phyloP scores from a whole-genome alignment of 169 alveolate genomes.

The Plasmodium malariae region DNA sequence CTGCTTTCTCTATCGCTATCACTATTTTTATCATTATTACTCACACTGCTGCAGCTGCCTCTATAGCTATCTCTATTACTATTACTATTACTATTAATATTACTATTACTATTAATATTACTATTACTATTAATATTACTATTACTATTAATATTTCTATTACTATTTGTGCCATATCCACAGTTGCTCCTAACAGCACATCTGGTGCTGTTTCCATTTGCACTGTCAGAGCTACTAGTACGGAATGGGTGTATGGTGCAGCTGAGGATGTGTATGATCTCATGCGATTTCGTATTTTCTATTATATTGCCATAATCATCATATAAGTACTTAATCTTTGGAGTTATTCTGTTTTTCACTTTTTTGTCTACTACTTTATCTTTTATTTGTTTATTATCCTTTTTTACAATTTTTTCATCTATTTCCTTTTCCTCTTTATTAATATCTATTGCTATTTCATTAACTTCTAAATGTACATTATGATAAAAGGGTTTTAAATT shows the following conservation, averaged over 20 bases:
- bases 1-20: too few species aligned
- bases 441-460: background rate
- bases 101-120: too few species aligned
- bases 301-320: constrained; percentile 67
- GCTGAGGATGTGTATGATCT: constrained; percentile 26
- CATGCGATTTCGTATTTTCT: constrained; percentile 43
- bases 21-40: too few species aligned
- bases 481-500: constrained; percentile 41
- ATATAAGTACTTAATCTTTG: constrained; percentile 49
- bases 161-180: too few species aligned
- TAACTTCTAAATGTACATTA: constrained; percentile 16
- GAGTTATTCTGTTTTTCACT: constrained; percentile 57
- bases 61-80: too few species aligned
- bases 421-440: background rate
- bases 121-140: too few species aligned
- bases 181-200: too few species aligned
- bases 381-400: background rate
- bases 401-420: constrained; percentile 3
- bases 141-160: too few species aligned
- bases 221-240: background rate
- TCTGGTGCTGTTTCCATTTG: too few species aligned
- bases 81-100: too few species aligned
- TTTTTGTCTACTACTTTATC: constrained; percentile 37
- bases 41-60: too few species aligned
- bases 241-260: constrained; percentile 2